These are phyloP conservation scores for Pseudogymnoascus sp. DNA, from an alignment of 2,329 filamentous ascomycete species.

Conservation along the genomic window DNA sequence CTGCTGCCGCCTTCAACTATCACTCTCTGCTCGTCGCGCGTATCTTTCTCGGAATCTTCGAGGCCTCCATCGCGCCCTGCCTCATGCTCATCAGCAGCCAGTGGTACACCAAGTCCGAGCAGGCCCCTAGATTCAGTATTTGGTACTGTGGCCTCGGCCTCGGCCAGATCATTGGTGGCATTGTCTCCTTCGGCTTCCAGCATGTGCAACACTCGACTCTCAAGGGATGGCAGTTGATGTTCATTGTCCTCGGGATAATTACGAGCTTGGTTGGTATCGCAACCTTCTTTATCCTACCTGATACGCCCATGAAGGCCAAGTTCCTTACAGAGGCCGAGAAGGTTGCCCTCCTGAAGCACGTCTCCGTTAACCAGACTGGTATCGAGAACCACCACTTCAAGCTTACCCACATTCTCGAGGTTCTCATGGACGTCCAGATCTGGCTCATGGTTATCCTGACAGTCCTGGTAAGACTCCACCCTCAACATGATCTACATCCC, in stretches of 20 bases:
- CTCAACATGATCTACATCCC: not conserved
- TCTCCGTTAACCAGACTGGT: conserved; percentile 48
- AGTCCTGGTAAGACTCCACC: conserved; percentile 34
- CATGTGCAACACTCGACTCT: conserved; percentile 33
- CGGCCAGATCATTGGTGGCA: conserved; percentile 43
- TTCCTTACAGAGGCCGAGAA: conserved; percentile 34
- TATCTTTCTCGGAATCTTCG: conserved; percentile 53
- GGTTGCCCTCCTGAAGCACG: conserved; percentile 40
- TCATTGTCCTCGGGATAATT: conserved; percentile 39
- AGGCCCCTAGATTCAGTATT: conserved; percentile 50
- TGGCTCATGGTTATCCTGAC: conserved; percentile 43
- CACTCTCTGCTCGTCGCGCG: conserved; percentile 45
- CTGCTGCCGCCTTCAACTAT: conserved; percentile 47
- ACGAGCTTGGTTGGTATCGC: conserved; percentile 36
- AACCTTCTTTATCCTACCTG: conserved; percentile 38
- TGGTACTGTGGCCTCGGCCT: conserved; percentile 54
- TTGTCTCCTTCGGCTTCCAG: conserved; percentile 47
- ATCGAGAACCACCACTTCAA: conserved; percentile 43
- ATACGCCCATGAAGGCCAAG: conserved; percentile 38
- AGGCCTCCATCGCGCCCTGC: conserved; percentile 51
- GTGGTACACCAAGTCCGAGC: conserved; percentile 50
- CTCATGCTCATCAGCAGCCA: conserved; percentile 53
- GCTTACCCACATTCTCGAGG: conserved; percentile 39
- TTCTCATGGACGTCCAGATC: conserved; percentile 42
- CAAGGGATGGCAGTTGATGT: conserved; percentile 42